Evolutionary conservation across 116 monocot genomes (phyloP).

Genomic region (Posidonia oceanica): DNA sequence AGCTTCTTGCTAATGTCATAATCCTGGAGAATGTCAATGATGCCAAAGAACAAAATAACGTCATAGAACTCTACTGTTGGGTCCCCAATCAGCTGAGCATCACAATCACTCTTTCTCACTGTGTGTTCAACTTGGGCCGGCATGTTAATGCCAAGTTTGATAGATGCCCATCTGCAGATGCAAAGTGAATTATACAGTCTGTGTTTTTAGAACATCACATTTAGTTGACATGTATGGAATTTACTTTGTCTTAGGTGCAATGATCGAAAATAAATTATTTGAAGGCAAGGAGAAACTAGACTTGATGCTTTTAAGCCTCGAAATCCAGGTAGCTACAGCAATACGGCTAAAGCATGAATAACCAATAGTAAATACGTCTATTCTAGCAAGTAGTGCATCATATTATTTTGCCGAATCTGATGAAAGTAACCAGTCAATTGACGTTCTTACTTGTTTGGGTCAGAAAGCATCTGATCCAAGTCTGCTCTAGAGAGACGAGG

Average conservation of each 20-base stretch:
- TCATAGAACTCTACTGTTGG: slow-evolving; percentile 42
- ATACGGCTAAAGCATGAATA: no score
- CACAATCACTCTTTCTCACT: slow-evolving; percentile 17
- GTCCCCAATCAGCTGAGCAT: slow-evolving; percentile 29
- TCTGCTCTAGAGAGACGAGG: slow-evolving; percentile 41
- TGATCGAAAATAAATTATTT: no score
- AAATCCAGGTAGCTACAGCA: no score
- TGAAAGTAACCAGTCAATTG: no score
- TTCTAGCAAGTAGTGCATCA: no score
- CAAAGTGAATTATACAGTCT: background rate
- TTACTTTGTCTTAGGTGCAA: no score
- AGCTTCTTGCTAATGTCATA: slow-evolving; percentile 75
- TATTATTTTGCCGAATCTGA: no score
- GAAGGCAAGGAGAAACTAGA: no score
- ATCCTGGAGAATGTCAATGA: slow-evolving; percentile 69
- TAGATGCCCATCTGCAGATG: slow-evolving; percentile 21
- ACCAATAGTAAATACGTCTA: no score
- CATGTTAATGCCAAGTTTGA: slow-evolving; percentile 44
- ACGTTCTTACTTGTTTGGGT: slow-evolving; percentile 6
- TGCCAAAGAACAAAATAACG: slow-evolving; percentile 54
- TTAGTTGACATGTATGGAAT: no score
- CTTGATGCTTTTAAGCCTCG: no score
- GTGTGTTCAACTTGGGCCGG: slow-evolving; percentile 44
- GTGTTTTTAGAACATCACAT: no score
- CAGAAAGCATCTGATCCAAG: slow-evolving; percentile 22